Evolutionary conservation across 2,329 filamentous ascomycete genomes (phyloP).

Genomic region (Aspergillus melleus): DNA sequence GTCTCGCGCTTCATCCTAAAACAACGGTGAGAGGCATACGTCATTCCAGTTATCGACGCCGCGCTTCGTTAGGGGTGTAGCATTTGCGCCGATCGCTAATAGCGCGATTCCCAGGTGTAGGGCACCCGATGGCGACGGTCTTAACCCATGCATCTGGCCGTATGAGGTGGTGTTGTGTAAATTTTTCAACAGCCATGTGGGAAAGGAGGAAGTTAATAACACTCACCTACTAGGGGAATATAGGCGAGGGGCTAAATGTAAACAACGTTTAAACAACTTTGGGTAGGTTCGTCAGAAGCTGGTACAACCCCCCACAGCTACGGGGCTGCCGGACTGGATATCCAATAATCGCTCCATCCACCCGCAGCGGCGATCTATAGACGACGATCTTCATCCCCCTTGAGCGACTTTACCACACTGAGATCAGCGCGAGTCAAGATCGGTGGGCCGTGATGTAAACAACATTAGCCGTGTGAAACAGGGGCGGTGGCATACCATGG

Average conservation of each 20-base stretch:
- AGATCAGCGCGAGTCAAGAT: neutral
- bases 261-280: neutral
- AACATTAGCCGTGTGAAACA: neutral
- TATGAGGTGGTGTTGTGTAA: neutral
- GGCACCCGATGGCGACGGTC: neutral
- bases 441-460: neutral
- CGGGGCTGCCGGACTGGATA: neutral
- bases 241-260: neutral
- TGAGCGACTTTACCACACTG: neutral
- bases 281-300: neutral
- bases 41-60: neutral
- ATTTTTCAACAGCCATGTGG: neutral
- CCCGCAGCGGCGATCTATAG: neutral
- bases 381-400: neutral
- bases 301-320: neutral
- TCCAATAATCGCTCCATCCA: neutral
- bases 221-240: neutral
- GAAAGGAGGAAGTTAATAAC: neutral
- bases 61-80: neutral
- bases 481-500: no score
- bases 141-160: neutral
- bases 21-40: neutral
- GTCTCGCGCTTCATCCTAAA: neutral
- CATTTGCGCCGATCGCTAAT: neutral
- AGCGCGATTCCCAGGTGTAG: neutral